These are phyloP conservation scores for Wickerhamomyces subpelliculosus DNA, from an alignment of 805 yeast genomes.

Conservation along the genomic window DNA sequence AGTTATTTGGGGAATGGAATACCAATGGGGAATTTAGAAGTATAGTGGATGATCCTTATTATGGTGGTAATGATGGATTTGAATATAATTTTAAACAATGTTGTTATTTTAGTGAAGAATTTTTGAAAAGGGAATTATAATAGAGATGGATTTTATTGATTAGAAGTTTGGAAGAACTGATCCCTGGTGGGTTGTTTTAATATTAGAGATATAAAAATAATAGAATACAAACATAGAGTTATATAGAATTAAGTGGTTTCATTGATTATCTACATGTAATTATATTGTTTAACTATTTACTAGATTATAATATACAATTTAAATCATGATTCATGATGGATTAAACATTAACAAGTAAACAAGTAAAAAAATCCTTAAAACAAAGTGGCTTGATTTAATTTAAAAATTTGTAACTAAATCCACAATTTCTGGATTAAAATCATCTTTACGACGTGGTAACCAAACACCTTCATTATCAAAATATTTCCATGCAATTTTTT, in stretches of 20 bases:
- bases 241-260: too few species aligned
- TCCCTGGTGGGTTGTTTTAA: too few species aligned
- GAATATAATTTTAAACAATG: constrained; percentile 74
- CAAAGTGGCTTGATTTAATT: background rate
- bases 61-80: constrained; percentile 82
- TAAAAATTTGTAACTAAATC: constrained; percentile 12
- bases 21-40: constrained; percentile 40
- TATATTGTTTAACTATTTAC: too few species aligned
- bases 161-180: too few species aligned
- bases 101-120: constrained; percentile 65
- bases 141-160: too few species aligned
- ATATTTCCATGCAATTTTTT: constrained; percentile 57
- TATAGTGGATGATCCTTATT: constrained; percentile 86
- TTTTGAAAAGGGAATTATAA: constrained; percentile 50
- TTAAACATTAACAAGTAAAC: too few species aligned
- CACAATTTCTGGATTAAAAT: constrained; percentile 35
- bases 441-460: constrained; percentile 55
- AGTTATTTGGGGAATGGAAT: constrained; percentile 78
- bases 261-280: too few species aligned
- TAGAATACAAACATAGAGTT: too few species aligned
- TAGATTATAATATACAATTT: too few species aligned
- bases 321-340: too few species aligned
- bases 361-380: too few species aligned
- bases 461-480: constrained; percentile 76
- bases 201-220: too few species aligned